Evolutionary conservation across 2,329 filamentous ascomycete species (phyloP), one percentile per base, ranked within the genome.

Genomic region (Monilinia fructicola): DNA sequence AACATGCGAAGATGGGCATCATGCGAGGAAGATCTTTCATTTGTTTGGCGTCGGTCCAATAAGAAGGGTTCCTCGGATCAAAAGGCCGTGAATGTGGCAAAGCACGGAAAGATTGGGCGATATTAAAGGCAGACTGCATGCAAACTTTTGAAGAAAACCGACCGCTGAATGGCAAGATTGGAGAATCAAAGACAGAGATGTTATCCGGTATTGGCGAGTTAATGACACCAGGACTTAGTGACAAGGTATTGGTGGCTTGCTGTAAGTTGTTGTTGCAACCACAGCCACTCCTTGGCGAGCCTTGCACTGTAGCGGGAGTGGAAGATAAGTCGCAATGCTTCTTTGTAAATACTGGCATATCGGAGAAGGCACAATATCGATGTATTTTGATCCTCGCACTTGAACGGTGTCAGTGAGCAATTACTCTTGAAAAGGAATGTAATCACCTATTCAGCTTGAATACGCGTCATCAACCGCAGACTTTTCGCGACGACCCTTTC

Each of bases 311-410:
- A 23, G 54, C 21, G 23, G 26, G 61, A 14, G 54, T 56, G 21
- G 68, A 54, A 35, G 69, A 67, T 76, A 84, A 77, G 66, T 84
- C 82, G 72, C 82, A 84, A 69, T 83, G 80, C 65, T 80, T 82
- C 38, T 78, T 77, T 0, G 78, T 76, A 71, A 84, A 84, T 26
- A 84, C 77, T 2, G 82, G 81, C 7, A 80, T 74, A 68, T 84
- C 82, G 54, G 78, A 80, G 72, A 84, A 84, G 11, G 82, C 82
- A 68, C 78, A 80, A 71, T 83, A 84, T 1, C 82, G 79, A 69
- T 84, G 82, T 3, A 83, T 71, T 70, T 84, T 84, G 69, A 83
- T 83, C 18, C 81, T 76, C 14, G 82, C 81, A 72, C 82, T 83
- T 59, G 11, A 31, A 48, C 18, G 7, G 16, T 23, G 12, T 59